Conservation (phyloP, 106 monocot species). For the Dendrobium chrysotoxum region DNA sequence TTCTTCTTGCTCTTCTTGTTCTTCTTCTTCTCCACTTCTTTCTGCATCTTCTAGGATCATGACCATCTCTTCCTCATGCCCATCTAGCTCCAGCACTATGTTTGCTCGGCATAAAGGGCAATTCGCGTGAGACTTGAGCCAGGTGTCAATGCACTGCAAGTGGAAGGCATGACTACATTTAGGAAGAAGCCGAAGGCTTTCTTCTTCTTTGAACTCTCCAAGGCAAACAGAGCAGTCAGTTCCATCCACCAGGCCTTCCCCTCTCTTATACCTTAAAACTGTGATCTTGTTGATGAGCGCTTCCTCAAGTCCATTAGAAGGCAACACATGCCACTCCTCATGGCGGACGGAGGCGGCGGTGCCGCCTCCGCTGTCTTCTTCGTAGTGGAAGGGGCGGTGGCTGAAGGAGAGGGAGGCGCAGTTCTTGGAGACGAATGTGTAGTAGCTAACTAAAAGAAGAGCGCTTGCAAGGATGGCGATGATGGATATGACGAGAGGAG, state of each 20-base stretch:
- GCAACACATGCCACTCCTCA: slow-evolving; percentile 10
- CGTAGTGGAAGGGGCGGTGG: not conserved
- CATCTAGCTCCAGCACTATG: slow-evolving; percentile 14
- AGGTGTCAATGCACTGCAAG: slow-evolving; percentile 68
- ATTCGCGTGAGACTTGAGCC: slow-evolving; percentile 70
- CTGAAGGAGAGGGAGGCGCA: slow-evolving; percentile 38
- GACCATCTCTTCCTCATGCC: not conserved
- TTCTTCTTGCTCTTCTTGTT: not conserved
- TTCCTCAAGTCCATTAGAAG: slow-evolving; percentile 54
- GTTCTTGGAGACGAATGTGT: slow-evolving; percentile 67
- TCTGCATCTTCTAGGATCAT: slow-evolving; percentile 1
- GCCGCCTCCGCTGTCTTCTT: not conserved
- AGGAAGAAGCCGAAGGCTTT: slow-evolving; percentile 62
- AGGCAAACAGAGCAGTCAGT: slow-evolving; percentile 90
- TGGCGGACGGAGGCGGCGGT: too few relatives aligned
- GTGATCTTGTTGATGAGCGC: slow-evolving; percentile 54
- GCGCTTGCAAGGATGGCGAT: slow-evolving; percentile 77
- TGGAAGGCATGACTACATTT: slow-evolving; percentile 87
- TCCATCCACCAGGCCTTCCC: slow-evolving; percentile 42
- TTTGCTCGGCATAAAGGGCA: slow-evolving; percentile 85
- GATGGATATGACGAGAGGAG: slow-evolving; percentile 86
- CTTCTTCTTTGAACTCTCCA: slow-evolving; percentile 66
- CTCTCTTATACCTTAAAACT: slow-evolving; percentile 49
- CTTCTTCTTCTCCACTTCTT: not conserved
- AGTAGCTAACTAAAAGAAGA: slow-evolving; percentile 66